Percentiles rank a stretch among this genome's conserved stretches.
Conservation (phyloP, 768 basidiomycete genomes). For the Hygrophorus russula region DNA sequence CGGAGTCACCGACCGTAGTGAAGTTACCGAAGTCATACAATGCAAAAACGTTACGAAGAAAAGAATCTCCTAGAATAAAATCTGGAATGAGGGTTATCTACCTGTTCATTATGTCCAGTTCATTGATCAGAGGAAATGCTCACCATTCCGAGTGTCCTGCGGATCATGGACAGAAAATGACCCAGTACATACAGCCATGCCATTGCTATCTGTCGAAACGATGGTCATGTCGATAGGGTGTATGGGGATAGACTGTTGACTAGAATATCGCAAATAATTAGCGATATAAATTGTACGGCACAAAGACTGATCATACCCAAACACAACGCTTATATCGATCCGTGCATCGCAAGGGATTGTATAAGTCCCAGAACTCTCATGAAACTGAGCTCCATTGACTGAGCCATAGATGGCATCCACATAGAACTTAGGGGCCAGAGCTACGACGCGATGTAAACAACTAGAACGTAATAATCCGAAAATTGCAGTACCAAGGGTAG, state of each 20-base stretch:
- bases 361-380: background rate
- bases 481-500: background rate
- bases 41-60: background rate
- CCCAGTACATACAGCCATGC: background rate
- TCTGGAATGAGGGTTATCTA: too few species aligned
- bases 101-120: background rate
- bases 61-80: background rate
- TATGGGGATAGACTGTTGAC: background rate
- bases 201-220: background rate
- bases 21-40: constrained; percentile 3
- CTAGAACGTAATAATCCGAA: background rate
- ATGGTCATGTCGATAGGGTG: constrained; percentile 1
- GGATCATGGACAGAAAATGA: background rate
- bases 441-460: background rate
- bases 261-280: background rate
- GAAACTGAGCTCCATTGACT: background rate
- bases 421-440: background rate
- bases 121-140: background rate
- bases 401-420: constrained; percentile 2
- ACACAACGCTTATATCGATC: background rate
- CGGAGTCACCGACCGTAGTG: background rate
- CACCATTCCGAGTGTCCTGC: background rate
- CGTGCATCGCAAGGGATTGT: background rate
- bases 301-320: background rate
- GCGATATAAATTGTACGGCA: background rate